Evolutionary conservation across 78 protist species (phyloP).

Genomic region (Speleostelium caveatum): DNA sequence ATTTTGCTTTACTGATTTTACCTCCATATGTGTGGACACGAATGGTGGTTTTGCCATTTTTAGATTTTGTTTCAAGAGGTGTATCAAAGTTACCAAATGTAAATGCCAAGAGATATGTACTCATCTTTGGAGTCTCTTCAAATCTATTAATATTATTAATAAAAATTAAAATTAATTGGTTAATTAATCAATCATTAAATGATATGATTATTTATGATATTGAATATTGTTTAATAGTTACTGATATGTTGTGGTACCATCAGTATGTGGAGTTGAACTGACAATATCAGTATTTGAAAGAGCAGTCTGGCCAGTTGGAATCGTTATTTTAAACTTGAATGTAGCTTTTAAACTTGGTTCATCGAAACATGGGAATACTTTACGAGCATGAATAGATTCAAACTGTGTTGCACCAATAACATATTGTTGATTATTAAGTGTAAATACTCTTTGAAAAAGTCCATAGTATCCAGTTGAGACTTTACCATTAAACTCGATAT

Average conservation of each 20-base stretch:
- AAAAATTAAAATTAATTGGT: neutral
- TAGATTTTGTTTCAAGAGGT: constrained; percentile 42
- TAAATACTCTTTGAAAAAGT: constrained; percentile 58
- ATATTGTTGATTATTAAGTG: constrained; percentile 33
- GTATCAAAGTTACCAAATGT: constrained; percentile 91
- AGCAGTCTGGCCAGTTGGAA: constrained; percentile 19
- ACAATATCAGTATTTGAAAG: constrained; percentile 63
- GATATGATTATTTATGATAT: constrained; percentile 39
- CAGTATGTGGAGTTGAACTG: neutral
- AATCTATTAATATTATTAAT: too few relatives aligned
- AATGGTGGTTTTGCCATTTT: constrained; percentile 54
- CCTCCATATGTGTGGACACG: constrained; percentile 90
- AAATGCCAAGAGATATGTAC: constrained; percentile 94
- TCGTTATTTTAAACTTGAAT: constrained; percentile 67
- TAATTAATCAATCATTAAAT: constrained; percentile 84
- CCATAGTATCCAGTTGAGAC: constrained; percentile 48
- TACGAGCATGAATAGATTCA: constrained; percentile 94
- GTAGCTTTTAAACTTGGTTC: constrained; percentile 92
- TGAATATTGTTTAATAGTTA: neutral
- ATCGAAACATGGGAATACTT: constrained; percentile 94
- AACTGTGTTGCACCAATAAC: constrained; percentile 89
- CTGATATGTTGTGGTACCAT: constrained; percentile 88
- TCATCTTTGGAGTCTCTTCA: constrained; percentile 87
- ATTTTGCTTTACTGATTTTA: constrained; percentile 32
- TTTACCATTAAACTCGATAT: constrained; percentile 29